Conservation (phyloP, 192 early-diverging fungal species). For the Geosiphon pyriformis region DNA sequence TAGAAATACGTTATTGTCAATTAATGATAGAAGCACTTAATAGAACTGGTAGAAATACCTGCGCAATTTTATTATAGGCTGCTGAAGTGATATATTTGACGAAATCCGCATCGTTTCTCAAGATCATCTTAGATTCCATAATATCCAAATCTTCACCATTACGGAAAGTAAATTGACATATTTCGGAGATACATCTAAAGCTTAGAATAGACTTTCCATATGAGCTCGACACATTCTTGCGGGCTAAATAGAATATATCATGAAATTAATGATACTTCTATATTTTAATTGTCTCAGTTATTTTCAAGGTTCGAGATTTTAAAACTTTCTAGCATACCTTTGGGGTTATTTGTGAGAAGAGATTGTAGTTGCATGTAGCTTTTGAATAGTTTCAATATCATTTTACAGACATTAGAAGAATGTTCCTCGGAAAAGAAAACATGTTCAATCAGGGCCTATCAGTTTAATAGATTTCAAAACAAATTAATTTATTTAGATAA, state of each 20-base stretch:
- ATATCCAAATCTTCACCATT: conserved; percentile 3
- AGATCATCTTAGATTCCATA: conserved; percentile 18
- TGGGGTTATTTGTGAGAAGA: too few species aligned
- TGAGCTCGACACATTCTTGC: too few species aligned
- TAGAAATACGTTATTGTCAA: background rate
- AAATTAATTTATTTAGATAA: background rate
- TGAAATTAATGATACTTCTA: too few species aligned
- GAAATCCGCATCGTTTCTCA: conserved; percentile 41
- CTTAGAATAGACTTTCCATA: conserved; percentile 19
- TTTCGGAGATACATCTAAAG: conserved; percentile 30
- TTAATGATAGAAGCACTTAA: background rate
- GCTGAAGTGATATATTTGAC: conserved; percentile 41
- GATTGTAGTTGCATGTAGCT: too few species aligned
- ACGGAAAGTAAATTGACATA: conserved; percentile 36
- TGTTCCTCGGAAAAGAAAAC: conserved; percentile 21
- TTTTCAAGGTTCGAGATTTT: too few species aligned
- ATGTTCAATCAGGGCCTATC: conserved; percentile 35
- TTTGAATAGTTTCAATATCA: conserved; percentile 40
- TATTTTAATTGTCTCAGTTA: too few species aligned
- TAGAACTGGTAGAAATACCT: conserved; percentile 24
- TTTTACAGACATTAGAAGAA: conserved; percentile 28
- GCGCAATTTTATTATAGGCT: conserved; percentile 29
- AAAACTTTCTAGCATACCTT: too few species aligned
- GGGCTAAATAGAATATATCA: too few species aligned
- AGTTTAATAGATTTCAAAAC: background rate